Conservation (phyloP, 768 basidiomycete species). For the Mycena filopes region DNA sequence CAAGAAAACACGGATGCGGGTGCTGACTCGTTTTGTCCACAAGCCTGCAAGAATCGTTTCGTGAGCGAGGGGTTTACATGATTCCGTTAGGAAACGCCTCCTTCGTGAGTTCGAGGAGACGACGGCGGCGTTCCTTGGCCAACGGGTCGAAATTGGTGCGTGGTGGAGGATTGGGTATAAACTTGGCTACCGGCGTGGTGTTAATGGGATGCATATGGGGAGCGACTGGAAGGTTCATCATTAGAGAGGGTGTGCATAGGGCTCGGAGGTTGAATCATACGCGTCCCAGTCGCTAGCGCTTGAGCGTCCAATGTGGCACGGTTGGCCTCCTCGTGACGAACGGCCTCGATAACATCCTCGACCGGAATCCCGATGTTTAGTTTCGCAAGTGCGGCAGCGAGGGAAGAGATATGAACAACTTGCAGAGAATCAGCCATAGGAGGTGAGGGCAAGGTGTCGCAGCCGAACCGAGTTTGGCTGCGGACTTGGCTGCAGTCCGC, state of each 20-base stretch:
- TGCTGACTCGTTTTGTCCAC: too few species aligned
- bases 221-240: slow-evolving; percentile 32
- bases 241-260: slow-evolving; percentile 26
- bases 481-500: too few species aligned
- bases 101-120: slow-evolving; percentile 34
- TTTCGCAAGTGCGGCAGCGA: slow-evolving; percentile 29
- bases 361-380: slow-evolving; percentile 28
- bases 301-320: slow-evolving; percentile 20
- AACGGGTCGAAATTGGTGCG: slow-evolving; percentile 30
- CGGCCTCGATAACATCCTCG: slow-evolving; percentile 30
- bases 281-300: slow-evolving; percentile 14
- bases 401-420: slow-evolving; percentile 25
- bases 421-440: slow-evolving; percentile 18
- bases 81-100: slow-evolving; percentile 31
- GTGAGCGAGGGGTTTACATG: too few species aligned
- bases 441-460: neutral
- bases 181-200: slow-evolving; percentile 28
- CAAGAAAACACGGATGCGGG: too few species aligned
- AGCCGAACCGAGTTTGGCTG: too few species aligned
- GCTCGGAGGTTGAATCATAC: slow-evolving; percentile 29
- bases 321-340: slow-evolving; percentile 23
- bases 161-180: slow-evolving; percentile 26
- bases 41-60: too few species aligned
- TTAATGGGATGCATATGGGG: slow-evolving; percentile 26
- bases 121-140: slow-evolving; percentile 27